Evolutionary conservation across 495 filamentous ascomycete species (phyloP), one percentile per base, ranked within the genome.

Genomic region (Penicillium flavigenum): DNA sequence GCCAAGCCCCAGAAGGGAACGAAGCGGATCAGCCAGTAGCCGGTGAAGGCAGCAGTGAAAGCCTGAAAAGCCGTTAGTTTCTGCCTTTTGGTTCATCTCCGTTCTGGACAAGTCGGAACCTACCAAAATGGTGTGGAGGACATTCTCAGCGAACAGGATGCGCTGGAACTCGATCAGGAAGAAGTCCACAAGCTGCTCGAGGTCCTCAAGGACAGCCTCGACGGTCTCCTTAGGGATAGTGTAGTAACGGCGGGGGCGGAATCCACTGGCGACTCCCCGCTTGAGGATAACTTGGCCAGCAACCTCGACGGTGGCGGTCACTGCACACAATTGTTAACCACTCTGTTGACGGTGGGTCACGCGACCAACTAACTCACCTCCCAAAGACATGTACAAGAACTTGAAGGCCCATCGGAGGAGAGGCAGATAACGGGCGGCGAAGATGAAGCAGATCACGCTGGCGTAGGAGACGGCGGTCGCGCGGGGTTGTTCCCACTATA

Each of bases 131-230:
- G 94, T 96, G 61, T 84, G 86, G 54, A 83, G 78, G 48, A 96
- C 79, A 67, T 98, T 98, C 85, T 99, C 94, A 50, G 87, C 94
- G 63, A 96, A 99, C 52, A 98, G 63, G 65, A 99, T 83, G 57
- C 95, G 86, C 82, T 99, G 94, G 71, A 90, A 86, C 77, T 99
- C 94, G 61, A 99, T 91, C 61, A 96, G 81, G 76, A 97, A 91
- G 77, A 99, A 99, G 82, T 99, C 96, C 75, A 92, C 76, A 47
- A 99, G 79, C 73, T 97, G 92, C 70, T 93, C 88, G 31, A 93
- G 69, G 67, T 98, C 94, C 60, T 91, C 92, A 51, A 92, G 79
- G 16, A 91, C 66, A 52, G 80, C 76, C 63, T 98, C 90, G 14
- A 96, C 76, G 9, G 89, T 90, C 62, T 94, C 90, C 63, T 88